Conservation (phyloP, 148 eudicot species). For the Tetragonia tetragonoides region DNA sequence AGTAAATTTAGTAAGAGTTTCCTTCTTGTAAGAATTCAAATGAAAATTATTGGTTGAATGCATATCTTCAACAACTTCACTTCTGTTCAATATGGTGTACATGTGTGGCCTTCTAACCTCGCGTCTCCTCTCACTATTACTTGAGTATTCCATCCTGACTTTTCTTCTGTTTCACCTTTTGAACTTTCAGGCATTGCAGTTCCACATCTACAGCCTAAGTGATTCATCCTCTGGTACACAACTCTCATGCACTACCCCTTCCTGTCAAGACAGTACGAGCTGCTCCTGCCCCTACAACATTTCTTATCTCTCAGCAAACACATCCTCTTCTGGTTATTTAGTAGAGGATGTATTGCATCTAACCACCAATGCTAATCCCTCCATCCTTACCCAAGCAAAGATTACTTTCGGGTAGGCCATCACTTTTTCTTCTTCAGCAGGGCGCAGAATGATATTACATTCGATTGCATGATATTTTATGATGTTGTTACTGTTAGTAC, state of each 20-base stretch:
- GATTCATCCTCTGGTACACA: constrained; percentile 55
- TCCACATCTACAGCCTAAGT: constrained; percentile 62
- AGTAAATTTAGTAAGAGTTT: too few species aligned
- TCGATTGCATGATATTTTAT: too few species aligned
- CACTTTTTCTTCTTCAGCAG: neutral
- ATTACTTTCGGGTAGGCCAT: constrained; percentile 69
- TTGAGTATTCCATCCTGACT: neutral
- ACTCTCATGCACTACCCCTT: constrained; percentile 60
- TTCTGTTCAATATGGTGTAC: too few species aligned
- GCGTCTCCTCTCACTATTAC: neutral
- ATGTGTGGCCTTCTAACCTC: neutral
- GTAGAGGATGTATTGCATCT: constrained; percentile 78
- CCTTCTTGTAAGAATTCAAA: too few species aligned
- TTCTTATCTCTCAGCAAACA: constrained; percentile 54
- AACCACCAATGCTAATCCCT: constrained; percentile 41
- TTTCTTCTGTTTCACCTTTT: neutral
- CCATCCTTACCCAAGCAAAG: constrained; percentile 37
- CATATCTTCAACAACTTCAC: too few species aligned
- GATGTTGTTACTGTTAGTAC: neutral
- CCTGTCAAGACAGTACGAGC: constrained; percentile 33
- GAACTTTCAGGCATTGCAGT: constrained; percentile 16
- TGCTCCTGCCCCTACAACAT: constrained; percentile 64
- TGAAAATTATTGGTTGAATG: too few species aligned
- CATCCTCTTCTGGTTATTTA: constrained; percentile 70
- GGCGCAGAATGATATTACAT: neutral